phyloP scores from a whole-genome alignment of 2,329 filamentous ascomycete genomes.

The Calonectria fujianensis region DNA sequence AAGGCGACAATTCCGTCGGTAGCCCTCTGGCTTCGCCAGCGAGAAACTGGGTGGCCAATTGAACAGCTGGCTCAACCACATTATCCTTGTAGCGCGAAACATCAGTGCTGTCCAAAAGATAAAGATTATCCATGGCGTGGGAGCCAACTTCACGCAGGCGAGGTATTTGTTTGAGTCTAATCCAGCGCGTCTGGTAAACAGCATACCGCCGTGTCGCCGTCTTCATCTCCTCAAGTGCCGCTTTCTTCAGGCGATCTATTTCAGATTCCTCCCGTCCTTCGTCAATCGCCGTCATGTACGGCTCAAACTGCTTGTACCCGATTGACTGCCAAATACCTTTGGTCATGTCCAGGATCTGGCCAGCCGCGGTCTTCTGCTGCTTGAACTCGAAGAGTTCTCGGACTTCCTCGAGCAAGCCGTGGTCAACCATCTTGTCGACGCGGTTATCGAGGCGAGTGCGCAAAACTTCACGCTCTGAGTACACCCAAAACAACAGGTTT shows the following conservation, averaged over 20 bases:
- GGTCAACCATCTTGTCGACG: slow-evolving; percentile 87
- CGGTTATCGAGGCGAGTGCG: slow-evolving; percentile 83
- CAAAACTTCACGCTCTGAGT: slow-evolving; percentile 82
- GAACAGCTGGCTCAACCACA: slow-evolving; percentile 80
- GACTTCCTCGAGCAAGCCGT: slow-evolving; percentile 70
- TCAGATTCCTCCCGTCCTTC: slow-evolving; percentile 57
- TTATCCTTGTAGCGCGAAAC: slow-evolving; percentile 74
- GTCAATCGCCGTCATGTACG: slow-evolving; percentile 75
- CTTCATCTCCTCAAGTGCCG: slow-evolving; percentile 85
- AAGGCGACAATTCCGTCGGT: slow-evolving; percentile 69
- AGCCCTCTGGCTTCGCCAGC: slow-evolving; percentile 70
- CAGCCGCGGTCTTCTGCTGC: slow-evolving; percentile 61
- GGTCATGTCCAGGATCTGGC: slow-evolving; percentile 79
- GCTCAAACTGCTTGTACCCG: slow-evolving; percentile 92
- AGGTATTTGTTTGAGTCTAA: slow-evolving; percentile 86
- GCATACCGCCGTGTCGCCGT: slow-evolving; percentile 92
- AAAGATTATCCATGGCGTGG: slow-evolving; percentile 76
- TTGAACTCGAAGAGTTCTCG: slow-evolving; percentile 66
- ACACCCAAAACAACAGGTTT: slow-evolving; percentile 89
- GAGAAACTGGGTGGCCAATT: slow-evolving; percentile 79
- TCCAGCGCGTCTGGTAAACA: slow-evolving; percentile 89
- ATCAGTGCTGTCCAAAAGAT: slow-evolving; percentile 87
- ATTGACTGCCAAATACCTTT: slow-evolving; percentile 98
- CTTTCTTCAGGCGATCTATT: slow-evolving; percentile 72
- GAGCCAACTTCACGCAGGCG: slow-evolving; percentile 75